Base-by-base conservation (phyloP, 139 green algal genomes). In the Chlamydomonas schloesseri region DNA sequence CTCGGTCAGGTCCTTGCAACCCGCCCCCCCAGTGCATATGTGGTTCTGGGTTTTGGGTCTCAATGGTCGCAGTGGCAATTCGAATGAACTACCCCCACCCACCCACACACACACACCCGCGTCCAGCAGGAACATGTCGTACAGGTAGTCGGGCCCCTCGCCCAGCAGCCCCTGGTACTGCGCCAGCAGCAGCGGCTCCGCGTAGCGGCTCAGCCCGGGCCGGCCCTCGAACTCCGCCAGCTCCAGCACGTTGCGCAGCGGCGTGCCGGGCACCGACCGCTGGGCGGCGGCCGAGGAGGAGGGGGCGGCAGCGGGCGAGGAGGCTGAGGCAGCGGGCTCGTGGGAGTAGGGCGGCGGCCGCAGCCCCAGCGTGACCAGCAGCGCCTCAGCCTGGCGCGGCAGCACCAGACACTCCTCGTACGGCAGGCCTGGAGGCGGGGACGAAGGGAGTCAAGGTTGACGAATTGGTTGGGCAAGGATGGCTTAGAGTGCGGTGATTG, bases 121-220 rank as follows among this genome's bases (percentile, higher is more conserved):
- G 9, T 85, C 79, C 24, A 85, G n/a, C n/a, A 15, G 37, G 50
- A 64, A 76, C 15, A 85, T 67, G 64, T 85, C 79, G 31, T 77
- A 85, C 47, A 85, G 67, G 67, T 70, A 57, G 67, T 85, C 79
- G 18, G 47, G 47, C 0, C n/a, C 31, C 24, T 29, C 26, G 26
- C 67, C 79, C 67, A 84, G 64, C 17, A 75, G 65, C 42, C 79
- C 23, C 64, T 76, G 65, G 67, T 85, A 85, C 79, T 68, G 67
- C 67, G 67, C 79, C 26, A 55, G 2, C 36, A 85, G 79, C 65
- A 85, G 79, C 33, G 65, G 64, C 2, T 20, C 3, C 20, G n/a
- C 67, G 47, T 69, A 3, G 15, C 55, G 31, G 10, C 11, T 34
- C 17, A 53, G 21, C 10, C 77, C 21, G 28, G 3, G 46, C 33